Percentiles rank a stretch among this genome's conserved stretches.
Conservation (phyloP, 2,329 filamentous ascomycete genomes). For the Ophiosphaerella korrae region DNA sequence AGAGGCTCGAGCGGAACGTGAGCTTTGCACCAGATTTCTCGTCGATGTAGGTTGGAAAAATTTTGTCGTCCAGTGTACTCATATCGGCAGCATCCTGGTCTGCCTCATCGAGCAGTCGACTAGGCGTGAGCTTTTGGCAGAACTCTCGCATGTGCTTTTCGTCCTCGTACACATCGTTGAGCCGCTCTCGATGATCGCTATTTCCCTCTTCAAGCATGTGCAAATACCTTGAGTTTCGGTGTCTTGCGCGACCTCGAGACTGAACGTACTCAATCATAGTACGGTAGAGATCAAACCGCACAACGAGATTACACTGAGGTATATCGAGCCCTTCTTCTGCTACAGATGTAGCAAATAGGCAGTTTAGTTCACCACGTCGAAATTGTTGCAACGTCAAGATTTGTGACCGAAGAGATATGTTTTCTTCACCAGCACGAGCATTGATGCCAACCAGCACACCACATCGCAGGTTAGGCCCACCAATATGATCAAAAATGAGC, state of each 20-base stretch:
- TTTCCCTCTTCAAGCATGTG: conserved; percentile 83
- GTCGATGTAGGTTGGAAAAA: conserved; percentile 63
- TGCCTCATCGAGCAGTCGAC: conserved; percentile 69
- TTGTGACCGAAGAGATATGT: conserved; percentile 74
- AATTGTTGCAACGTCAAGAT: conserved; percentile 72
- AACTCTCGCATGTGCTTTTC: conserved; percentile 71
- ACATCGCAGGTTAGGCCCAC: conserved; percentile 63
- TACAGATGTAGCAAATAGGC: conserved; percentile 67
- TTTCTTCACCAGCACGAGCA: conserved; percentile 59
- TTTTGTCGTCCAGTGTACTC: conserved; percentile 56
- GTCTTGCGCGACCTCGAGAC: conserved; percentile 84
- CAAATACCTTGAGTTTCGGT: conserved; percentile 76
- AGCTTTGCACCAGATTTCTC: conserved; percentile 74
- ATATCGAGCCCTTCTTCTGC: conserved; percentile 71
- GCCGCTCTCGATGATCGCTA: conserved; percentile 59
- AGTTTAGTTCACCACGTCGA: conserved; percentile 63
- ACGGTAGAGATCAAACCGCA: conserved; percentile 82
- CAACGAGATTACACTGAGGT: conserved; percentile 68
- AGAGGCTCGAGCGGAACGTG: conserved; percentile 75
- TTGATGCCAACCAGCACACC: conserved; percentile 69
- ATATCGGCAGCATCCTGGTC: conserved; percentile 63
- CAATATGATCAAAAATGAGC: conserved; percentile 67
- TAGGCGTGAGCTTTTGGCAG: conserved; percentile 73
- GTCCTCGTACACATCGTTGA: conserved; percentile 65
- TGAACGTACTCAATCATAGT: conserved; percentile 97